Evolutionary conservation across 768 basidiomycete species (phyloP).

Genomic region (Boletus rex-veris): DNA sequence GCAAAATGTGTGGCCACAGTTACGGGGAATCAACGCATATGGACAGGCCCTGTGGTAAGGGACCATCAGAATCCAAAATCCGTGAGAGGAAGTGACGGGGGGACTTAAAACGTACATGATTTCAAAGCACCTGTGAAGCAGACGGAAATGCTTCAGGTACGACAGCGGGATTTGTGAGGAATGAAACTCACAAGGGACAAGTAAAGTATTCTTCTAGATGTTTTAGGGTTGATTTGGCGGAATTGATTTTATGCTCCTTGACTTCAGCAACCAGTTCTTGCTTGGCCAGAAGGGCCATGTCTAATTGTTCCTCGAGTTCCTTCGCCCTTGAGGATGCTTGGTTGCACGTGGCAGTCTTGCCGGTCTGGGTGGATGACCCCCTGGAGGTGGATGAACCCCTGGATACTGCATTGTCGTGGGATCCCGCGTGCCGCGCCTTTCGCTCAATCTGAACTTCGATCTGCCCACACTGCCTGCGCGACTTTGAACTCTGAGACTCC

Average conservation of each 20-base stretch:
- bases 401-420: conserved; percentile 1
- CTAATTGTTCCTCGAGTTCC: conserved; percentile 42
- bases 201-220: conserved; percentile 62
- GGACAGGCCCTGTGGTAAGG: conserved; percentile 44
- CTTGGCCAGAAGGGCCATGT: conserved; percentile 39
- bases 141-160: conserved; percentile 11
- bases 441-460: conserved; percentile 2
- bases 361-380: neutral
- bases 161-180: conserved; percentile 2
- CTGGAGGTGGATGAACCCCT: neutral
- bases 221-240: conserved; percentile 37
- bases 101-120: conserved; percentile 39
- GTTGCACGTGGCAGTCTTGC: conserved; percentile 25
- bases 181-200: conserved; percentile 53
- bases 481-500: neutral
- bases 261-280: conserved; percentile 40
- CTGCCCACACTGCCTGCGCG: conserved; percentile 14
- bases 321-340: conserved; percentile 36
- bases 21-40: conserved; percentile 48
- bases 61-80: neutral
- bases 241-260: conserved; percentile 36
- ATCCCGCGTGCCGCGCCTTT: neutral
- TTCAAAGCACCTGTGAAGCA: conserved; percentile 53
- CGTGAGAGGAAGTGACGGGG: conserved; percentile 3
- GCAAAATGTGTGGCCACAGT: conserved; percentile 69